Base-by-base conservation (phyloP, 257 asterid species). In the Cordia subcordata region DNA sequence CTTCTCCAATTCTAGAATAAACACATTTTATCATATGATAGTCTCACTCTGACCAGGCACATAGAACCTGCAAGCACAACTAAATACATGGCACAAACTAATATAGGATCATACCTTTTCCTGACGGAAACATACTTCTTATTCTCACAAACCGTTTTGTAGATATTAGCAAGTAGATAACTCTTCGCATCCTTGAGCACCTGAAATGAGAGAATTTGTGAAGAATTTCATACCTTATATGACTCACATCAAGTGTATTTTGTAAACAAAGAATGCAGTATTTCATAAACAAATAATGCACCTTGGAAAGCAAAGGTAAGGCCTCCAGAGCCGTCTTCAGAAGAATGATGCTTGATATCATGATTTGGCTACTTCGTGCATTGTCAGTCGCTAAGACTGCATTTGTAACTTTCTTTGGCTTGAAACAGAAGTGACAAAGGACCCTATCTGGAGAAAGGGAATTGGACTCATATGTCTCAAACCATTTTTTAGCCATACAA, bases 351-450 rank as follows among this genome's bases (percentile, higher is more conserved):
- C 87, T 86, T 44, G 96, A 86, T 76, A 92, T 92, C 71, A 88
- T 68, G 54, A 79, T 79, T 77, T 92, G 99, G 79, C 94, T 86
- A 77, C 76, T 84, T 67, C 82, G 83, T 67, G 94, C 80, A 72
- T 75, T 79, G 76, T 84, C 94, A 47, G 52, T 75, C 68, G 83
- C 81, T 82, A 86, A 64, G 61, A 92, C 84, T 53, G 63, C 95
- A 68, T 71, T 88, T 18, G 87, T 81, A 49, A 92, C 94, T 70
- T 77, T 88, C 84, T 86, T 88, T 69, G 93, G 94, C 80, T 88
- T 88, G 72, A 92, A 92, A 86, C 99, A 92, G 79, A 92, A 92
- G 78, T 92, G 96, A 74, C 98, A 92, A 61, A 92, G 93, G 72
- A 92, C 96, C 86, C 91, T 86, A 81, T 92, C 98, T 91, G 86